phyloP scores from a whole-genome alignment of 805 yeast genomes.

The Wilhelminamyces savonicus region DNA sequence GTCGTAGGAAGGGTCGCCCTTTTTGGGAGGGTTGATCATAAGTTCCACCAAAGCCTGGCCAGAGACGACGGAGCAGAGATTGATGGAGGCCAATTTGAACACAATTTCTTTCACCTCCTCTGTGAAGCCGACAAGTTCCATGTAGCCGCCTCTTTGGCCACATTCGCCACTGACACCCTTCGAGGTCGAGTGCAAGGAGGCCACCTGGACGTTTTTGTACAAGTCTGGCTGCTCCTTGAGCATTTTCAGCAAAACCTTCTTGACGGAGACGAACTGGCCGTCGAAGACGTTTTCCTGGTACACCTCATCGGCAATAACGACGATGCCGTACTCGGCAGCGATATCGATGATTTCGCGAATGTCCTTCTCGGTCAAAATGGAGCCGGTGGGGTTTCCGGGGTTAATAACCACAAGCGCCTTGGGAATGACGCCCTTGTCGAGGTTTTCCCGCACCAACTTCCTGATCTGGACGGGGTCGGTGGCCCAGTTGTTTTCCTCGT shows the following conservation, averaged over 20 bases:
- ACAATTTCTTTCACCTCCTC: constrained; percentile 64
- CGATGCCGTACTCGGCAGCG: constrained; percentile 81
- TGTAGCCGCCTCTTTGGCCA: constrained; percentile 99
- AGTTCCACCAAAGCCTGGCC: constrained; percentile 93
- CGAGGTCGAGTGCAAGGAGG: constrained; percentile 94
- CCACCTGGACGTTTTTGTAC: constrained; percentile 75
- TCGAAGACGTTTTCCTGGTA: constrained; percentile 88
- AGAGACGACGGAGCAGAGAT: constrained; percentile 88
- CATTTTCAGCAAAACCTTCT: constrained; percentile 65
- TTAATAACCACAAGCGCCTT: constrained; percentile 87
- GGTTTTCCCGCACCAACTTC: constrained; percentile 42
- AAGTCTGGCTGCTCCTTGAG: constrained; percentile 46
- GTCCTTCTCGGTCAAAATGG: constrained; percentile 58
- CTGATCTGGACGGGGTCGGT: constrained; percentile 65
- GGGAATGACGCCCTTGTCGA: constrained; percentile 50
- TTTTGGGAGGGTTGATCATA: constrained; percentile 86
- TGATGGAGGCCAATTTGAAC: constrained; percentile 82
- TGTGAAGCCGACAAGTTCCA: constrained; percentile 84
- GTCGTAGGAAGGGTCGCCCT: constrained; percentile 71
- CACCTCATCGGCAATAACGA: constrained; percentile 94
- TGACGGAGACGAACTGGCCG: constrained; percentile 80
- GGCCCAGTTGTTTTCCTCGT: constrained; percentile 81
- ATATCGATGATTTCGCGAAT: constrained; percentile 68
- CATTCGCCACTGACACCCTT: constrained; percentile 98
- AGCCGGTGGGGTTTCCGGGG: constrained; percentile 99